phyloP scores from a whole-genome alignment of 805 yeast species.

The Nakazawaea siamensis region DNA sequence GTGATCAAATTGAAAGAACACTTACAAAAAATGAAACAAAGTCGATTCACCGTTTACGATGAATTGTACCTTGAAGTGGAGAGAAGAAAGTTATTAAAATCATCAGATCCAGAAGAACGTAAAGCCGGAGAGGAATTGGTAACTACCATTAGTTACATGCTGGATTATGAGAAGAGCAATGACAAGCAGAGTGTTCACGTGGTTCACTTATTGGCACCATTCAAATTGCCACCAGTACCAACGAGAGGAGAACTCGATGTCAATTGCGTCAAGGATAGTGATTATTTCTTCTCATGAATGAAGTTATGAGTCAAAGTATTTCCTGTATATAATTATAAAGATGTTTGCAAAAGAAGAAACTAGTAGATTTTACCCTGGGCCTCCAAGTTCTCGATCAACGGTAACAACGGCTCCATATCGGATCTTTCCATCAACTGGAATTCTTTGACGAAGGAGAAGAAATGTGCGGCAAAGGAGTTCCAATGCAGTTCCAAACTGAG shows the following conservation, averaged over 20 bases:
- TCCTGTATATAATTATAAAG: not conserved
- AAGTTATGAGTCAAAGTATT: not conserved
- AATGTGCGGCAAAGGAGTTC: slow-evolving; percentile 96
- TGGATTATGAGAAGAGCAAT: slow-evolving; percentile 18
- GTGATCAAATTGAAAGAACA: slow-evolving; percentile 42
- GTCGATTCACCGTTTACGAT: slow-evolving; percentile 56
- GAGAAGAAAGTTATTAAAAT: slow-evolving; percentile 46
- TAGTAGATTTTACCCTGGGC: slow-evolving; percentile 69
- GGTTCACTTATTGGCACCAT: slow-evolving; percentile 52
- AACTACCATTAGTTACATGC: slow-evolving; percentile 54
- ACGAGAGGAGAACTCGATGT: slow-evolving; percentile 82
- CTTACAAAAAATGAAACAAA: slow-evolving; percentile 40
- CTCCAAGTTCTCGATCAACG: slow-evolving; percentile 74
- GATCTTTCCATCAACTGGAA: slow-evolving; percentile 71
- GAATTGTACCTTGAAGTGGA: slow-evolving; percentile 66
- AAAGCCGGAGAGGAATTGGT: slow-evolving; percentile 44
- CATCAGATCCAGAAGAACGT: slow-evolving; percentile 41
- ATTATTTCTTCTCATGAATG: slow-evolving; percentile 58
- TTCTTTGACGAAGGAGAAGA: slow-evolving; percentile 77
- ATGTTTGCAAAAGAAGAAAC: not conserved
- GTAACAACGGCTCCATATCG: slow-evolving; percentile 73
- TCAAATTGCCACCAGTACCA: slow-evolving; percentile 67
- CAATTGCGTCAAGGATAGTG: slow-evolving; percentile 56
- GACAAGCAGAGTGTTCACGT: slow-evolving; percentile 1
- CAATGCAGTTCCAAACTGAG: slow-evolving; percentile 92